Conservation (phyloP, 345 rosid genomes). For the Rubroshorea leprosula region DNA sequence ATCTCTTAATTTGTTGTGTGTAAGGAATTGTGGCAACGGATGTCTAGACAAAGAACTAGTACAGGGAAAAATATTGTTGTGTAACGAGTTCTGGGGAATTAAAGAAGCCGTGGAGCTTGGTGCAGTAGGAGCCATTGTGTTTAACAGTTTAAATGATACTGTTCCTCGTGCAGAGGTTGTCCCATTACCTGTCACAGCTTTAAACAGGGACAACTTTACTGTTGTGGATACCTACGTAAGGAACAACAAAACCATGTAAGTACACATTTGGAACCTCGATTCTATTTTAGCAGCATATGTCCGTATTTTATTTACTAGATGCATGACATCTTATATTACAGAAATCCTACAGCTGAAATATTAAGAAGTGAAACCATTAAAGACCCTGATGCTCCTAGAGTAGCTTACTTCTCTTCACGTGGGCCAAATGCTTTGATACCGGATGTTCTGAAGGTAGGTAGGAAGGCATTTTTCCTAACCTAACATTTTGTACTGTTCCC, state of each 20-base stretch:
- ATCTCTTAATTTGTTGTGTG: slow-evolving; percentile 10
- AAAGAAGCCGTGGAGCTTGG: slow-evolving; percentile 21
- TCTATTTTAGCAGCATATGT: neutral
- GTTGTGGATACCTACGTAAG: slow-evolving; percentile 25
- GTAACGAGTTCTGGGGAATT: slow-evolving; percentile 3
- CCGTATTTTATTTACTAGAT: neutral
- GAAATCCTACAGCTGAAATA: slow-evolving; percentile 28
- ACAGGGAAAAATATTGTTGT: slow-evolving; percentile 50
- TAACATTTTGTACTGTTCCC: too few species aligned
- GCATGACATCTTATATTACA: neutral
- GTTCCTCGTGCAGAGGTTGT: slow-evolving; percentile 15
- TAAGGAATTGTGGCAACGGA: slow-evolving; percentile 31
- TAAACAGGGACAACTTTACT: neutral
- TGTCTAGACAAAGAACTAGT: slow-evolving; percentile 33
- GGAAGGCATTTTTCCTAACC: too few species aligned
- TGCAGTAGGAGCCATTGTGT: slow-evolving; percentile 32
- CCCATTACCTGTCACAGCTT: slow-evolving; percentile 23
- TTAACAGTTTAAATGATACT: neutral
- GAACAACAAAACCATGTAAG: slow-evolving; percentile 29
- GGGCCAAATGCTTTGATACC: slow-evolving; percentile 27
- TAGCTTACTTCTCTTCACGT: slow-evolving; percentile 24
- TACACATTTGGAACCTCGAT: neutral
- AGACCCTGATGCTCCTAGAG: slow-evolving; percentile 21
- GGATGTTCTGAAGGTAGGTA: slow-evolving; percentile 29
- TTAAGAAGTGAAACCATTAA: slow-evolving; percentile 7